Conservation (phyloP, 2,329 filamentous ascomycete species). For the Penicillium brasilianum region DNA sequence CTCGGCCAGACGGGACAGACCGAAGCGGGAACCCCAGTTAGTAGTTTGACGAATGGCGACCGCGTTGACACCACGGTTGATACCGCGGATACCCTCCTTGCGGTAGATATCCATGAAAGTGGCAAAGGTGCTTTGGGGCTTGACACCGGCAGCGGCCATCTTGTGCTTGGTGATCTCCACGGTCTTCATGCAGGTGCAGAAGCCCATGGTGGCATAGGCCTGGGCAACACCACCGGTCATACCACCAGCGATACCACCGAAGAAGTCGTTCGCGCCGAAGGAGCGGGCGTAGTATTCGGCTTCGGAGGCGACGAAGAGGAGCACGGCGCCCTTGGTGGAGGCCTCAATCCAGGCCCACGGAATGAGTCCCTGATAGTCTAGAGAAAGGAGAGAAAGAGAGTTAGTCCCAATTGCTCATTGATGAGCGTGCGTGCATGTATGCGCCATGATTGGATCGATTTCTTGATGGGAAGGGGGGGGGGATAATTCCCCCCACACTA, state of each 20-base stretch:
- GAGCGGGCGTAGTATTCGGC: conserved; percentile 91
- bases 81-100: conserved; percentile 88
- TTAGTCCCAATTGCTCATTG: background rate
- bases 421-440: background rate
- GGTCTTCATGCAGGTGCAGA: conserved; percentile 99
- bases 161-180: conserved; percentile 99
- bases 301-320: conserved; percentile 98
- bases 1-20: conserved; percentile 89
- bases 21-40: conserved; percentile 98
- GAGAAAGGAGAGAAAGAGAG: conserved; percentile 1
- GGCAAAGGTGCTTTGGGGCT: conserved; percentile 86
- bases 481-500: conserved; percentile 12
- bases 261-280: conserved; percentile 83
- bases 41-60: conserved; percentile 99
- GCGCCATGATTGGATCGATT: conserved; percentile 15
- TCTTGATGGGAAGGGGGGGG: background rate
- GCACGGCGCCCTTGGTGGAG: conserved; percentile 97
- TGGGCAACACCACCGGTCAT: conserved; percentile 94
- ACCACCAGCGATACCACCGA: conserved; percentile 85
- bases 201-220: conserved; percentile 99
- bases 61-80: conserved; percentile 98
- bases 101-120: conserved; percentile 98
- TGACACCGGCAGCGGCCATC: conserved; percentile 78
- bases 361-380: conserved; percentile 99
- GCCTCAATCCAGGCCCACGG: conserved; percentile 99